phyloP scores from a whole-genome alignment of 371 early-diverging fungal genomes.

The Zychaea mexicana region DNA sequence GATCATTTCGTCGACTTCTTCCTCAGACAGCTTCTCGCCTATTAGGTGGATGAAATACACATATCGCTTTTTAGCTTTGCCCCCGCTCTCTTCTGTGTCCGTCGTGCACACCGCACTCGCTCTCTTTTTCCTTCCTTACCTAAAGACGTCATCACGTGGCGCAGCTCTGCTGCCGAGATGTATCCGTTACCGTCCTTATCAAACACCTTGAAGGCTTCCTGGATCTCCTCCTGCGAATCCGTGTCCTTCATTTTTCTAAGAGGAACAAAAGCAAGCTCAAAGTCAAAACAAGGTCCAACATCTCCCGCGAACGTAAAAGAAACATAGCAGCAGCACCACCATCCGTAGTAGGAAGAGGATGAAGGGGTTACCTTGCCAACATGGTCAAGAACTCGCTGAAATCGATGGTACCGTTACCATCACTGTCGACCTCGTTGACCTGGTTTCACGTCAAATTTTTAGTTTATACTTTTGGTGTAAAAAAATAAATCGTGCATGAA shows the following conservation, averaged over 20 bases:
- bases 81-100: too few species aligned
- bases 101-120: too few species aligned
- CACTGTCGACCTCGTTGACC: conserved; percentile 89
- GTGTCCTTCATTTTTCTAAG: conserved; percentile 52
- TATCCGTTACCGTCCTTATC: conserved; percentile 58
- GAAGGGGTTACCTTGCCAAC: conserved; percentile 68
- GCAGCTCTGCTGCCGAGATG: conserved; percentile 57
- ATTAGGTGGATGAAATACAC: too few species aligned
- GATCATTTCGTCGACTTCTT: conserved; percentile 88
- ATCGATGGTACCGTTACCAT: conserved; percentile 91
- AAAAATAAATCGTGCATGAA: neutral
- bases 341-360: neutral
- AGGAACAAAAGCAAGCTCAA: conserved; percentile 30
- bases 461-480: neutral
- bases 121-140: conserved; percentile 17
- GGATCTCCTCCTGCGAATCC: conserved; percentile 53
- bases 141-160: conserved; percentile 52
- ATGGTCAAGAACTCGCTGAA: conserved; percentile 91
- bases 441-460: neutral
- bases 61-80: too few species aligned
- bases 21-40: conserved; percentile 82
- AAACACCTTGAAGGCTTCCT: conserved; percentile 60
- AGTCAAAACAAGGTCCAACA: too few species aligned
- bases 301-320: neutral
- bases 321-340: neutral